Conservation (phyloP, 2,329 filamentous ascomycete species). For the Chaetomium globosum region DNA sequence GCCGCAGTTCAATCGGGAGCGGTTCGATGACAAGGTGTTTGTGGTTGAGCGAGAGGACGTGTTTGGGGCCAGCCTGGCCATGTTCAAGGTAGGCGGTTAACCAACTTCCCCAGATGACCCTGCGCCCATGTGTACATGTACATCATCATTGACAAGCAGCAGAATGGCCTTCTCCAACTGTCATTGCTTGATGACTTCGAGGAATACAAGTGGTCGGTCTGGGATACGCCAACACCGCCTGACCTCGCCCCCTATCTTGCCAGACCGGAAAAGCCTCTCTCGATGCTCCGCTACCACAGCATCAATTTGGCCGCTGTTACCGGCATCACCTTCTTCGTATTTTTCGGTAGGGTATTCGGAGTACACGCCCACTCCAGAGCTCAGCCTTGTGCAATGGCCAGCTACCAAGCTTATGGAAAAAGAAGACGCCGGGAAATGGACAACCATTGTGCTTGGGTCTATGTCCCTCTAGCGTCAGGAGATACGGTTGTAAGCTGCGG, state of each 20-base stretch:
- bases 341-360: not conserved
- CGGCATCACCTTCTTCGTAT: not conserved
- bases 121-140: not conserved
- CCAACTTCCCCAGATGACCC: not conserved
- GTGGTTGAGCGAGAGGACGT: not conserved
- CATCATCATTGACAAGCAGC: not conserved
- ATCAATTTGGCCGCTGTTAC: not conserved
- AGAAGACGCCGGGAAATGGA: not conserved
- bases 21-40: constrained; percentile 1
- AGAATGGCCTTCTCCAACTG: not conserved
- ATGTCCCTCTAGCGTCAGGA: not conserved
- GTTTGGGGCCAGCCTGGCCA: not conserved
- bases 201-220: not conserved
- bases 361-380: not conserved
- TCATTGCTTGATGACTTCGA: not conserved
- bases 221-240: not conserved
- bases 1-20: not conserved
- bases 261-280: not conserved
- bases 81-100: not conserved
- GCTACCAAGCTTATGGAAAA: not conserved
- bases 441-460: not conserved
- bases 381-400: not conserved
- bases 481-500: not conserved
- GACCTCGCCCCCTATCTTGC: not conserved
- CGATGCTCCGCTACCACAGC: not conserved